Percentiles rank a stretch among this genome's conserved stretches.
These are phyloP conservation scores for Termitomyces sp. DNA, from an alignment of 768 basidiomycete genomes.

Conservation along the genomic window DNA sequence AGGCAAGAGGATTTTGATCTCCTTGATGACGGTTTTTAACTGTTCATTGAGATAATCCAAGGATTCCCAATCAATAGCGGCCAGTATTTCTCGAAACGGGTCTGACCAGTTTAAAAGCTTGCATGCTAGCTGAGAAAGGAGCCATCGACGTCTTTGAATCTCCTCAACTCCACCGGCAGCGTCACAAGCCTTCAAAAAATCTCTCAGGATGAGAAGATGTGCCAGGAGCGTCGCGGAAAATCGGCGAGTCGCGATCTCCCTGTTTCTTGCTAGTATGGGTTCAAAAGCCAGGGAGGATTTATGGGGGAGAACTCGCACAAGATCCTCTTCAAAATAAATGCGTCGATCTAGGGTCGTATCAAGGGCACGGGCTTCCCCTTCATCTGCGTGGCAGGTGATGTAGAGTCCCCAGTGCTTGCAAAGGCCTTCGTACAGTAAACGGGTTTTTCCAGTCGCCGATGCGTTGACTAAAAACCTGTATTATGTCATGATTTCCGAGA, in stretches of 20 bases:
- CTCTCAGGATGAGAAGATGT: background rate
- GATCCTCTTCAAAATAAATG: background rate
- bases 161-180: background rate
- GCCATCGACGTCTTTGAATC: background rate
- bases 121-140: background rate
- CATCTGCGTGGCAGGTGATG: background rate
- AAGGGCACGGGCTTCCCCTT: background rate
- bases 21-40: background rate
- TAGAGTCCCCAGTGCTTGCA: background rate
- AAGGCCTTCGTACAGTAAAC: background rate
- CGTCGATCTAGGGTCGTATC: background rate
- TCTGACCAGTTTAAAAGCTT: no score
- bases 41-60: background rate
- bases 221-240: background rate
- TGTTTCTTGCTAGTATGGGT: background rate
- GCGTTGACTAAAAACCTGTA: constrained; percentile 4
- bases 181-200: background rate
- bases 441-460: constrained; percentile 3
- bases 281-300: background rate
- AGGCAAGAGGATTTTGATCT: background rate
- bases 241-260: background rate
- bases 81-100: background rate
- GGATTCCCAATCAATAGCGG: background rate
- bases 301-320: background rate
- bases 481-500: background rate